Conservation (phyloP, 805 yeast species). For the Grigorovia humatica region DNA sequence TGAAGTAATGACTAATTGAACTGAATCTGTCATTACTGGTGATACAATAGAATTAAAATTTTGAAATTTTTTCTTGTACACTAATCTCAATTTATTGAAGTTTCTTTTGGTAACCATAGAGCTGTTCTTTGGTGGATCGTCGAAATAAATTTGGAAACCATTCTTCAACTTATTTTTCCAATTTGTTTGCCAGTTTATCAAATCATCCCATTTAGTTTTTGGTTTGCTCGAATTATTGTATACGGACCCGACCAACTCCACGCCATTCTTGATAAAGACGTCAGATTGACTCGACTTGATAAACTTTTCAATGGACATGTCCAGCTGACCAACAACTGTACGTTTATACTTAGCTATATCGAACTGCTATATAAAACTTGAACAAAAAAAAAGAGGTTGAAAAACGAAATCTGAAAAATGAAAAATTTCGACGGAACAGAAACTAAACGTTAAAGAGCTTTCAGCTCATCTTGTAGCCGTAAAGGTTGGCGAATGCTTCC, state of each 20-base stretch:
- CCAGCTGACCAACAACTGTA: too few relatives aligned
- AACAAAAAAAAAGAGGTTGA: too few relatives aligned
- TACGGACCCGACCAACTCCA: neutral
- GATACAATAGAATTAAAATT: constrained; percentile 45
- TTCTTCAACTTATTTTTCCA: constrained; percentile 49
- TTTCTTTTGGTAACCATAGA: constrained; percentile 1
- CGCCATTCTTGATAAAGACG: neutral
- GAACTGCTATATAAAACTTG: neutral
- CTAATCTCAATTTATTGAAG: neutral
- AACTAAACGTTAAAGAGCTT: too few relatives aligned
- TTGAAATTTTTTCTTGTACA: constrained; percentile 19
- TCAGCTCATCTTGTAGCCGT: constrained; percentile 20
- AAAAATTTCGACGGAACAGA: too few relatives aligned
- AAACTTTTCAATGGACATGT: neutral
- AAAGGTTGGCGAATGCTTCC: constrained; percentile 14
- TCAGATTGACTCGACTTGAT: constrained; percentile 1
- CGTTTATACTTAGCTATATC: too few relatives aligned
- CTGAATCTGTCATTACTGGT: constrained; percentile 46
- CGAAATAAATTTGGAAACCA: constrained; percentile 48
- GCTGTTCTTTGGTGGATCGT: constrained; percentile 23
- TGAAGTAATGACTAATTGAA: constrained; percentile 59
- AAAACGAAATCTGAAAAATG: too few relatives aligned
- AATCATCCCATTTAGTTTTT: constrained; percentile 21
- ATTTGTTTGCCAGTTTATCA: constrained; percentile 46
- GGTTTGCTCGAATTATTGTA: constrained; percentile 2